Base-by-base conservation (phyloP, 148 eudicot species). In the Fagopyrum esculentum region DNA sequence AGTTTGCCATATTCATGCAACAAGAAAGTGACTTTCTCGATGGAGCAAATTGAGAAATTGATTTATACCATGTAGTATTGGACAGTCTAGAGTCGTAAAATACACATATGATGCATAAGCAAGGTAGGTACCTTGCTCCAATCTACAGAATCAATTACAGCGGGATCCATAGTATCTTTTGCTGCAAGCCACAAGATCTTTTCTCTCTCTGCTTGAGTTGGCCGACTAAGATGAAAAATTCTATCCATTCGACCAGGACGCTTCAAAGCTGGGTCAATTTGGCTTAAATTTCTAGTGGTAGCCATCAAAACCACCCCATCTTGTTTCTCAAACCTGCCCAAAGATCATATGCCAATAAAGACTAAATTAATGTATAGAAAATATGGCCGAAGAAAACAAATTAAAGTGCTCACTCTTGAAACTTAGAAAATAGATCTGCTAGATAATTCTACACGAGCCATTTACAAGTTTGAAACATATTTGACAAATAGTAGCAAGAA, bases 191-290 rank as follows among this genome's bases (percentile, higher is more conserved):
- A 79, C 73, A 93, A 81, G 73, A 93, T 91, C 81, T 78, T 89
- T 81, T 93, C 98, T 84, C 98, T 87, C 84, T 91, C 98, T 52
- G 81, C 77, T 82, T 84, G 97, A 80, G 90, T 91, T 81, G 95
- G 98, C 73, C 81, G 87, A 76, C 87, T 91, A 78, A 93, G 98
- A 78, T 78, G 82, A 76, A 93, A 93, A 74, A 91, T 87, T 80
- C 97, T 91, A 86, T 93, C 98, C 98, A 93, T 93, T 73, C 98
- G 85, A 79, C 98, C 98, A 87, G 98, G 98, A 81, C 98, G 97
- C 66, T 85, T 83, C 79, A 93, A 82, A 72, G 95, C 98, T 81
- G 87, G 87, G 60, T 93, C 98, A 87, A 93, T 86, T 81, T 88
- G 85, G 81, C 85, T 87, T 22, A 93, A 64, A 81, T 88, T 86